Conservation (phyloP, 1,284 basidiomycete genomes). For the Quambalaria eucalypti region DNA sequence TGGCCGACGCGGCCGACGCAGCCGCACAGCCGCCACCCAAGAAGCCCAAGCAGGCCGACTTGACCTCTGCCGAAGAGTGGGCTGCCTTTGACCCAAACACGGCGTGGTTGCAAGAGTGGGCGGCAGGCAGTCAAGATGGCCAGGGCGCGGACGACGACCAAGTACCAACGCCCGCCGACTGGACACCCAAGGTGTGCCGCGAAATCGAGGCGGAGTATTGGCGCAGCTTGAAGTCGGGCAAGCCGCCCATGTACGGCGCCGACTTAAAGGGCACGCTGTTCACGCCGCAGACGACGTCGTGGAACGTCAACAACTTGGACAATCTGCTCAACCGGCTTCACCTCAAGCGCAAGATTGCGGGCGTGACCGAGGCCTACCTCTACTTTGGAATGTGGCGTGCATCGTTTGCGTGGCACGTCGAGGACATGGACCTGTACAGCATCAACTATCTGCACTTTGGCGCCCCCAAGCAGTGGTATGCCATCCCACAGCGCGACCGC, state of each 20-base stretch:
- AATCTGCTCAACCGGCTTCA: constrained; percentile 76
- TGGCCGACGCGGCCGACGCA: no score
- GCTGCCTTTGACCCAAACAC: constrained; percentile 30
- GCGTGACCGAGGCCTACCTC: constrained; percentile 92
- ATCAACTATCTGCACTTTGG: constrained; percentile 99
- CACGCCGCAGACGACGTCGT: constrained; percentile 66
- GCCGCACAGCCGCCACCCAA: no score
- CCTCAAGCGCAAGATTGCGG: constrained; percentile 63
- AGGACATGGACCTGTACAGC: constrained; percentile 75
- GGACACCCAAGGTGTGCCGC: constrained; percentile 55
- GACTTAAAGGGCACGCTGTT: constrained; percentile 85
- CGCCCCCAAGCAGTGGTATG: constrained; percentile 92
- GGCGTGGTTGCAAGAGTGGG: constrained; percentile 35
- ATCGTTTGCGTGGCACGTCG: constrained; percentile 95
- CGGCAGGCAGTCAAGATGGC: constrained; percentile 1
- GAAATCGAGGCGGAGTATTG: constrained; percentile 84
- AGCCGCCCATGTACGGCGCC: constrained; percentile 90
- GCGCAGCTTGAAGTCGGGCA: constrained; percentile 78
- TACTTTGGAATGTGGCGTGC: constrained; percentile 99
- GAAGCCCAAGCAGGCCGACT: constrained; percentile 27
- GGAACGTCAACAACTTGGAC: constrained; percentile 87
- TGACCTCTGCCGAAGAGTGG: constrained; percentile 34
- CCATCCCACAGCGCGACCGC: constrained; percentile 75
- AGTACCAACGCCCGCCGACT: constrained; percentile 10
- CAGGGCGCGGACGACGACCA: background rate